Conservation (phyloP, 257 asterid genomes). For the Osmanthus fragrans region DNA sequence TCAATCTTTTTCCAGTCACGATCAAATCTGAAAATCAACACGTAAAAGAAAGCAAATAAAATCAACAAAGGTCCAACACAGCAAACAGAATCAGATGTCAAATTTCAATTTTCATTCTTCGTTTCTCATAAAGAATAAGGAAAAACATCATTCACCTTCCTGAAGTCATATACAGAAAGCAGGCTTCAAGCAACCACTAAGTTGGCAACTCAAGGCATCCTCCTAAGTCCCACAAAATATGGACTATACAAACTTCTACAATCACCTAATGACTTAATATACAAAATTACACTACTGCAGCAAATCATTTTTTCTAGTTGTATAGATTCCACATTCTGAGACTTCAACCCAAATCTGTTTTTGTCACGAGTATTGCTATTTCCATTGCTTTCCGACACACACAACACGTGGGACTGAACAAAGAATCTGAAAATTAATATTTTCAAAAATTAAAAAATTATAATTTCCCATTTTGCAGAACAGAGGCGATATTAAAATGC, state of each 20-base stretch:
- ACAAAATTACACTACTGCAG: background rate
- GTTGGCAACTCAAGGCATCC: background rate
- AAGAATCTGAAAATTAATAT: background rate
- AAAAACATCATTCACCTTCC: background rate
- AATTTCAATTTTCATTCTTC: background rate
- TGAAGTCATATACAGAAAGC: background rate
- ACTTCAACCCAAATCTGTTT: background rate
- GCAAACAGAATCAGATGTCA: background rate
- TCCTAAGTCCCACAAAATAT: background rate
- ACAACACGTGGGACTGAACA: background rate
- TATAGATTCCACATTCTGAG: background rate
- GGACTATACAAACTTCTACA: background rate
- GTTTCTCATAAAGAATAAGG: too few relatives aligned
- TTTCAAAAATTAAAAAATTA: background rate
- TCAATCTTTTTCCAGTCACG: conserved; percentile 92
- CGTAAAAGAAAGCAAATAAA: conserved; percentile 10
- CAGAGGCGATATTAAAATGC: background rate
- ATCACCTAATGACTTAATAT: background rate
- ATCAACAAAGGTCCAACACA: background rate
- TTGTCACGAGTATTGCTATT: background rate
- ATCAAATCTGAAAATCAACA: conserved; percentile 58
- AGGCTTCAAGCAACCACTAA: background rate
- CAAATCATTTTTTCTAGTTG: background rate
- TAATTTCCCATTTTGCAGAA: background rate
- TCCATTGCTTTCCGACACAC: background rate